These are phyloP conservation scores for Meripilus lineatus DNA, from an alignment of 1,284 basidiomycete genomes.

Conservation along the genomic window DNA sequence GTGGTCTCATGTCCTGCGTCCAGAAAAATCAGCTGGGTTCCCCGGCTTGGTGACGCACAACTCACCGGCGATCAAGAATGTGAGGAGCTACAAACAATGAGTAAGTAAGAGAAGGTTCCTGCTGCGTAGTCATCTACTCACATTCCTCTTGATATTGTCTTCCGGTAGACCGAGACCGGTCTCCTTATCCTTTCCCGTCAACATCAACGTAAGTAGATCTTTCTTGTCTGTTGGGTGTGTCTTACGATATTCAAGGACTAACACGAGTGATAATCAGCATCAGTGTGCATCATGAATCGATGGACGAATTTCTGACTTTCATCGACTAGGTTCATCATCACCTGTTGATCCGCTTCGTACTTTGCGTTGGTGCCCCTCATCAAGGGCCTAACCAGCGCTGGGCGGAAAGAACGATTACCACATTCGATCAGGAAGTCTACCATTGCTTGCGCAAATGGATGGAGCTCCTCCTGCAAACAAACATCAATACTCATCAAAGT, in stretches of 20 bases:
- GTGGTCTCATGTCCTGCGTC: constrained; percentile 41
- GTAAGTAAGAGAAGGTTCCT: background rate
- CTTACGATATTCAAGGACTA: constrained; percentile 32
- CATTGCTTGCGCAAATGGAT: constrained; percentile 40
- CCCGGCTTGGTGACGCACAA: background rate
- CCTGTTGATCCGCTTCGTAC: constrained; percentile 34
- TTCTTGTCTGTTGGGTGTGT: constrained; percentile 31
- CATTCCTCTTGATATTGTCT: constrained; percentile 38
- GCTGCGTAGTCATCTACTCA: constrained; percentile 15
- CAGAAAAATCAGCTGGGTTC: background rate
- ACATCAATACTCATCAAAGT: constrained; percentile 12
- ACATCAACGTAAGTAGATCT: constrained; percentile 40
- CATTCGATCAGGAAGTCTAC: constrained; percentile 35
- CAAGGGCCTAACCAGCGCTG: constrained; percentile 30
- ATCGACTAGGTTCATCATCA: constrained; percentile 34
- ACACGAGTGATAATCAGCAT: background rate
- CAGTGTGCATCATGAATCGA: background rate
- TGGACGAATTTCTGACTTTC: constrained; percentile 27
- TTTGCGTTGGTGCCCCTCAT: constrained; percentile 32
- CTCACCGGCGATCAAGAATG: constrained; percentile 45
- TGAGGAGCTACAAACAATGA: constrained; percentile 31
- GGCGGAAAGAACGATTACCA: constrained; percentile 30
- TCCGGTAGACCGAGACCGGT: constrained; percentile 38
- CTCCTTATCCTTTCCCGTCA: constrained; percentile 37
- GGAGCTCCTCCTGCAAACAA: constrained; percentile 26